Evolutionary conservation across 805 yeast genomes (phyloP).

Genomic region (Candida tallmaniae): DNA sequence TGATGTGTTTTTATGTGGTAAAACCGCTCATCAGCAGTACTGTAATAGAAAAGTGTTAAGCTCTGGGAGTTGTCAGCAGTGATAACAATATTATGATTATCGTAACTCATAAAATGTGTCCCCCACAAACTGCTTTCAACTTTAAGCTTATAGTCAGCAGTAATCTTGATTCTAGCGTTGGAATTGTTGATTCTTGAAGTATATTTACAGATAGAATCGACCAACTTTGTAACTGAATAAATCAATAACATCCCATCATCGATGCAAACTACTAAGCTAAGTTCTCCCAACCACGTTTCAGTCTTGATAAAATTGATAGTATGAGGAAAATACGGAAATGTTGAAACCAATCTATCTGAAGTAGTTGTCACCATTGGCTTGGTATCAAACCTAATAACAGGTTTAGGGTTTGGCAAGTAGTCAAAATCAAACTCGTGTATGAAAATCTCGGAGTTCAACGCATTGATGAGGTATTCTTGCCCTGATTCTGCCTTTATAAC

Average conservation of each 20-base stretch:
- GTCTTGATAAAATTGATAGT: constrained; percentile 48
- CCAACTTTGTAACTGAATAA: constrained; percentile 24
- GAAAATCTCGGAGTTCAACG: constrained; percentile 29
- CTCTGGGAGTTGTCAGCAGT: constrained; percentile 53
- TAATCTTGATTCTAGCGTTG: constrained; percentile 14
- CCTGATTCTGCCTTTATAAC: constrained; percentile 14
- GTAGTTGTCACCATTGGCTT: constrained; percentile 38
- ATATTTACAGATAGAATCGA: constrained; percentile 11
- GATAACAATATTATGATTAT: constrained; percentile 32
- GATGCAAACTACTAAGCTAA: constrained; percentile 42
- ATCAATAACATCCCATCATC: constrained; percentile 54
- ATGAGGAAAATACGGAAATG: constrained; percentile 54
- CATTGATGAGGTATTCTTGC: constrained; percentile 25
- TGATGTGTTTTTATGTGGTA: constrained; percentile 35
- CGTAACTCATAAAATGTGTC: constrained; percentile 36
- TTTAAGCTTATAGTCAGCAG: constrained; percentile 24
- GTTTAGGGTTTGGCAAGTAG: constrained; percentile 21
- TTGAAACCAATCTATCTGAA: constrained; percentile 39
- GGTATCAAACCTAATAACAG: constrained; percentile 35
- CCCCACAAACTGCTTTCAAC: constrained; percentile 60
- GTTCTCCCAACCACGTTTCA: constrained; percentile 26
- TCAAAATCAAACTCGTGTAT: constrained; percentile 29
- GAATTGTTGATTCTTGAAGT: constrained; percentile 8
- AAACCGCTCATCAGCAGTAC: constrained; percentile 20
- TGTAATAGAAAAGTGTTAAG: constrained; percentile 38